A percentile compares a stretch with the other conserved stretches of the same genome.
Evolutionary conservation across 768 basidiomycete species (phyloP).

Genomic region (Obba rivulosa): DNA sequence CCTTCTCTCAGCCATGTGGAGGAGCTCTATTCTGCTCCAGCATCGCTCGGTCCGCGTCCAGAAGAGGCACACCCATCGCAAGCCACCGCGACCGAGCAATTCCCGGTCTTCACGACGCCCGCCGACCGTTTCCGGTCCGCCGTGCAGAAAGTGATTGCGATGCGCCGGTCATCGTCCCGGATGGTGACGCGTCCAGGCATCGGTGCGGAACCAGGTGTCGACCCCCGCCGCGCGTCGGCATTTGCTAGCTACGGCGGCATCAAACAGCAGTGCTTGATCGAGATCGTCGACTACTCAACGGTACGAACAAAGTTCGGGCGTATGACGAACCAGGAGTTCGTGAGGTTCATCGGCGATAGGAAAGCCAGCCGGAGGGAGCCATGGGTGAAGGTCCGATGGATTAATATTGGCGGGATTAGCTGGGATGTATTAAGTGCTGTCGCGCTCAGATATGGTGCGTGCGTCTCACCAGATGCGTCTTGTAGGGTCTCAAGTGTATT

Average conservation of each 20-base stretch:
- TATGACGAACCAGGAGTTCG: conserved; percentile 59
- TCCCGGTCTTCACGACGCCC: conserved; percentile 26
- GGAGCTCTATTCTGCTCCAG: conserved; percentile 2
- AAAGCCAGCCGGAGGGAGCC: conserved; percentile 42
- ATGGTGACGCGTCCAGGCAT: conserved; percentile 29
- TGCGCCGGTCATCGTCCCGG: conserved; percentile 45
- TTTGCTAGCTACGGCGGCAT: conserved; percentile 53
- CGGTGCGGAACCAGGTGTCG: conserved; percentile 69
- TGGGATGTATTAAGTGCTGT: conserved; percentile 73
- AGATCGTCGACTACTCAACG: conserved; percentile 61
- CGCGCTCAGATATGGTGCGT: conserved; percentile 57
- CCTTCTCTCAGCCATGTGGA: neutral
- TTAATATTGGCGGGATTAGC: conserved; percentile 60
- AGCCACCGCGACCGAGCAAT: conserved; percentile 4
- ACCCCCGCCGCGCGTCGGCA: conserved; percentile 57
- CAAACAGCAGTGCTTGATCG: conserved; percentile 56
- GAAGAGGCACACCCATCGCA: neutral
- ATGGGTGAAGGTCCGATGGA: conserved; percentile 72
- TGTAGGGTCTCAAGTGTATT: neutral
- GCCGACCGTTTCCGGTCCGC: conserved; percentile 47
- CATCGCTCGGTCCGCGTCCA: neutral
- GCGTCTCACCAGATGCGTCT: too few species aligned
- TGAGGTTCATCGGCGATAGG: conserved; percentile 45
- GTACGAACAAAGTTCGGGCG: conserved; percentile 46
- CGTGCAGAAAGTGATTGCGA: conserved; percentile 58